Conservation (phyloP, 306 rosid genomes). For the Castanea sativa region DNA sequence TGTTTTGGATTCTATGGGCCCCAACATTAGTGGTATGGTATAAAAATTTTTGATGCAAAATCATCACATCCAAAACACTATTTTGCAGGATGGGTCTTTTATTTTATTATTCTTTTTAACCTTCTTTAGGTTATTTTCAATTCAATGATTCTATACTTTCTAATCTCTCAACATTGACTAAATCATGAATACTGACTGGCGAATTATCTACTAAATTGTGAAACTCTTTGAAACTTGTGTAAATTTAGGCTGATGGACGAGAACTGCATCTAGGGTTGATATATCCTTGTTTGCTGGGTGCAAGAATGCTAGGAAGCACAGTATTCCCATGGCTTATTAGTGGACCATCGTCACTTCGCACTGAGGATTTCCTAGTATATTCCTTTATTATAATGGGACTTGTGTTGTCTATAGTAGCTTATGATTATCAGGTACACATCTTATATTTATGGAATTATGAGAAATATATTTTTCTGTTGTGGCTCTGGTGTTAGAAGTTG, state of each 20-base stretch:
- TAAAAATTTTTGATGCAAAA: constrained; percentile 5
- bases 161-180: background rate
- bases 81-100: background rate
- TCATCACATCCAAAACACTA: constrained; percentile 1
- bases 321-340: constrained; percentile 76
- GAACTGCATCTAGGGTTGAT: constrained; percentile 84
- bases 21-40: constrained; percentile 94
- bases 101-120: constrained; percentile 2
- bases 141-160: background rate
- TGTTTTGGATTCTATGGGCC: constrained; percentile 94
- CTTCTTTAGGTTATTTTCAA: constrained; percentile 18
- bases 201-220: background rate
- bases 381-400: constrained; percentile 58
- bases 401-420: constrained; percentile 63
- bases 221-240: constrained; percentile 19
- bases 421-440: constrained; percentile 82
- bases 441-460: constrained; percentile 10
- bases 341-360: constrained; percentile 66
- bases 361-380: constrained; percentile 69
- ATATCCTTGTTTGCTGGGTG: constrained; percentile 77
- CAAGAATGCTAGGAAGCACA: constrained; percentile 94
- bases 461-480: constrained; percentile 7
- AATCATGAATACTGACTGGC: background rate
- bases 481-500: constrained; percentile 16
- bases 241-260: constrained; percentile 88